phyloP scores from a whole-genome alignment of 2,329 filamentous ascomycete species.

The Trichoderma brevicompactum region DNA sequence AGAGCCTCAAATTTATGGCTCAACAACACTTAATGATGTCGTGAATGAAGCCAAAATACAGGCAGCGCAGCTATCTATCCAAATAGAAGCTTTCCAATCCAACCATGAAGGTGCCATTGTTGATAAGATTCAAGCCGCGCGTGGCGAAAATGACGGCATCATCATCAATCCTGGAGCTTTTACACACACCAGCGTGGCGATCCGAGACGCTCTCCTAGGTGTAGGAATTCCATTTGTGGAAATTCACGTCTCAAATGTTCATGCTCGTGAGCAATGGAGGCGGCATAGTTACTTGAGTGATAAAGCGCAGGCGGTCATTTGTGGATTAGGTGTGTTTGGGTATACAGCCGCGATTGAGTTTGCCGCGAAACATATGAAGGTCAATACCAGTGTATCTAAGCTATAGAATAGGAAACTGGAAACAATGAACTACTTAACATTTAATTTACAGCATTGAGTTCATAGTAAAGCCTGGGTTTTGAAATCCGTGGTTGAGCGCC shows the following conservation, averaged over 20 bases:
- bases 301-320: slow-evolving; percentile 23
- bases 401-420: slow-evolving; percentile 3
- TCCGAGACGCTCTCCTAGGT: slow-evolving; percentile 15
- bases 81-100: slow-evolving; percentile 17
- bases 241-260: slow-evolving; percentile 16
- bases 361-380: slow-evolving; percentile 17
- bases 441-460: no score
- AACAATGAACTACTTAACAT: no score
- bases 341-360: slow-evolving; percentile 25
- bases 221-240: slow-evolving; percentile 19
- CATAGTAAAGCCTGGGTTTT: not conserved
- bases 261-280: slow-evolving; percentile 15
- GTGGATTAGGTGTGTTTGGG: slow-evolving; percentile 23
- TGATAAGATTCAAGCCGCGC: slow-evolving; percentile 19
- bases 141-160: not conserved
- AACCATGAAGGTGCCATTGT: slow-evolving; percentile 24
- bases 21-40: slow-evolving; percentile 22
- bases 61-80: slow-evolving; percentile 11
- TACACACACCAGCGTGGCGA: slow-evolving; percentile 22
- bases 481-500: not conserved
- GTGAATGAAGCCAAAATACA: slow-evolving; percentile 17
- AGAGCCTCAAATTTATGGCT: slow-evolving; percentile 23
- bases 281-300: slow-evolving; percentile 25
- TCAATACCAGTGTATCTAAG: not conserved
- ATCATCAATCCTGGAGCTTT: slow-evolving; percentile 24